Evolutionary conservation across 108 stramenopile genomes (phyloP), one percentile per base, ranked within the genome.

Genomic region (Nitzschia sp.): DNA sequence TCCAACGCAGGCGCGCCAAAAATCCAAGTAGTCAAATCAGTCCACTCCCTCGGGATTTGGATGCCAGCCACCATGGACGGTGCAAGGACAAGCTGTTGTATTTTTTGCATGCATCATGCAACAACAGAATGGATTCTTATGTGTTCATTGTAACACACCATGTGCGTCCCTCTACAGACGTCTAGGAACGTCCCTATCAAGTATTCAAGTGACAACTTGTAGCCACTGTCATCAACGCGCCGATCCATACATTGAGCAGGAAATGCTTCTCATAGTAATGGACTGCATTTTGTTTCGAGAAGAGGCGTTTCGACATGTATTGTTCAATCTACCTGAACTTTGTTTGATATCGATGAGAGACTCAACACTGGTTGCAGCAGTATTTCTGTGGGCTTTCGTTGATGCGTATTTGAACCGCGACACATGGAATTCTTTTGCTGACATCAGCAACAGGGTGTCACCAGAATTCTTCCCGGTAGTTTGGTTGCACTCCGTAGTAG

Each of bases 211-310:
- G 5, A 71, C 56, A 53, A 51, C 55, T n/a, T 82, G 81, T 42
- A 34, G 38, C 40, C 51, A 65, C 1, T 82, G 81, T 41, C 52
- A 66, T 25, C 34, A 61, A 40, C 71, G 80, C 51, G 84, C 86
- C 51, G 88, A 89, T 57, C 83, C 85, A 0, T 89, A 89, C 51
- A 81, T 85, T 63, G 88, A 89, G 68, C 70, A 83, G 21, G 88
- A 89, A 70, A 78, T 70, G 80, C 42, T 89, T 24, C 67, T 86
- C 12, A 74, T 86, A 0, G 56, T 71, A 10, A 73, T 89, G 52
- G 88, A 89, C 57, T 83, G 81, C 51, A 59, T 85, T 11, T 60
- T 89, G 19, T 66, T 84, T 46, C 76, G 85, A 0, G 67, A 65
- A 38, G 76, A 78, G 66, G 85, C 88, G 17, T 86, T 74, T 70